Base-by-base conservation (phyloP, 2,329 filamentous ascomycete genomes). In the Sporothrix luriei region DNA sequence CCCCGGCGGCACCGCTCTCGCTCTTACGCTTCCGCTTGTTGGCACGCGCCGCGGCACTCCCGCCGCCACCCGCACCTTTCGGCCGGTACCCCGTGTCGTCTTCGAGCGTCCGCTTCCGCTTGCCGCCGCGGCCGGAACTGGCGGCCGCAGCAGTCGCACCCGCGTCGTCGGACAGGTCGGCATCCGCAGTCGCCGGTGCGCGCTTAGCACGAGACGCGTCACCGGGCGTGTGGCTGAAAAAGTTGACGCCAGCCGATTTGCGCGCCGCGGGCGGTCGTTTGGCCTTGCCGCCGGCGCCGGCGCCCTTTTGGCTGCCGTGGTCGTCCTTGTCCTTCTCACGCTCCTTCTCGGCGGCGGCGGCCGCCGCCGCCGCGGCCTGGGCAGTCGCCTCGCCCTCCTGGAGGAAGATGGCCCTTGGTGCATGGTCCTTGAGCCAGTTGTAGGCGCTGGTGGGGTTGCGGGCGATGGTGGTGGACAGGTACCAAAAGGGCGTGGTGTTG, bases 381-480 rank as follows among this genome's bases (percentile, higher is more conserved):
- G 76, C 74, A 0, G 75, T 77, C 40, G 80, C 79, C 75, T 90
- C 88, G 69, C 88, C 87, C 75, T 93, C 91, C 78, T 97, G 91
- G 24, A 96, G 81, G 81, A 97, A 94, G 14, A 73, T 71, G 64
- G 93, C 89, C 78, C 94, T 90, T 3, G 93, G 91, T 71, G 92
- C 90, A 79, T 97, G 86, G 77, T 92, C 89, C 72, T 92, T 87
- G 14, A 99, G 86, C 95, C 95, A 99, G 79, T 96, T 97, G 81
- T 97, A 96, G 3, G 97, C 94, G 71, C 92, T 96, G 54, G 93
- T 91, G 0, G 94, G 93, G 78, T 98, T 98, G 66, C 87, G 87
- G 29, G 93, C 79, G 38, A 85, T 83, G 65, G 85, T 77, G 80
- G 84, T 79, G 82, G 62, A 51, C 85, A 71, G 72, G 80, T 79